Percentiles rank a stretch among this genome's conserved stretches.
Conservation (phyloP, 305 asterid species). For the Rubia balearica region DNA sequence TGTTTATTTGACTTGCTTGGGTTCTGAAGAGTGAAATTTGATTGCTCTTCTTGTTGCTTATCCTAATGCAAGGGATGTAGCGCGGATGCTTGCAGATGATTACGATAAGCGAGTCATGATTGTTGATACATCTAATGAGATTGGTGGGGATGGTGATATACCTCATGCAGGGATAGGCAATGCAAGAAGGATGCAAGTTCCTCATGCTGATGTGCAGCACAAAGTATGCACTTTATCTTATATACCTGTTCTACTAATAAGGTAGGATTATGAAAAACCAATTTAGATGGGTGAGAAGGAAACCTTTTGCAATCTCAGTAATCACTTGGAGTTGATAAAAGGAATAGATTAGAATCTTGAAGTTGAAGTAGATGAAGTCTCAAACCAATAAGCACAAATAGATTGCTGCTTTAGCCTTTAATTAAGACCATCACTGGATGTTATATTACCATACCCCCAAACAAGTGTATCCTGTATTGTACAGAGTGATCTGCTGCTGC, state of each 20-base stretch:
- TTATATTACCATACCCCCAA: too few species aligned
- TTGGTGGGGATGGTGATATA: constrained; percentile 95
- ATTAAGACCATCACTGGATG: background rate
- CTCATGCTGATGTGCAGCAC: constrained; percentile 81
- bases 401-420: background rate
- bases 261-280: background rate
- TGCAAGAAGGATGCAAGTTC: constrained; percentile 97
- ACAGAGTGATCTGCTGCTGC: too few species aligned
- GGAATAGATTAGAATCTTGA: background rate
- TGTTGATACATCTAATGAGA: constrained; percentile 94
- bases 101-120: constrained; percentile 88
- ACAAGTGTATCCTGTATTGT: too few species aligned
- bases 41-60: constrained; percentile 16
- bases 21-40: constrained; percentile 1
- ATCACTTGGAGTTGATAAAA: background rate
- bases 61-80: constrained; percentile 56
- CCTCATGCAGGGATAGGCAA: constrained; percentile 88
- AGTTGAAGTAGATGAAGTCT: background rate
- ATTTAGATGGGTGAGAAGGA: background rate
- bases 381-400: background rate
- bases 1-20: background rate
- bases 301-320: background rate
- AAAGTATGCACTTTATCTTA: constrained; percentile 39
- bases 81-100: constrained; percentile 91
- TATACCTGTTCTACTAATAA: constrained; percentile 9